Evolutionary conservation across 441 rosid genomes (phyloP).

Genomic region (Bruguiera hainesii): DNA sequence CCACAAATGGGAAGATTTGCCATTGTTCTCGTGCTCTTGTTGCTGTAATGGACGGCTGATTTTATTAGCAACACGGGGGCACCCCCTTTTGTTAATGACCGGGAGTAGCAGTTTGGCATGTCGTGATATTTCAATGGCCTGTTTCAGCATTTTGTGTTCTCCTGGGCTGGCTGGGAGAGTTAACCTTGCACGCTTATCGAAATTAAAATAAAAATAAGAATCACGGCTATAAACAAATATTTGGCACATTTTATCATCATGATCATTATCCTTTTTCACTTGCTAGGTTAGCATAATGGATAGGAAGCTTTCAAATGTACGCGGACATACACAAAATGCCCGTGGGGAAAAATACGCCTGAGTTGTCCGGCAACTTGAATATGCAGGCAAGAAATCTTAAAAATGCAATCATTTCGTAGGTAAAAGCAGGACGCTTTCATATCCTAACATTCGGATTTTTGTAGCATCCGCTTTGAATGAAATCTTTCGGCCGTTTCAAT

Average conservation of each 20-base stretch:
- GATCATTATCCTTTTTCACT: not conserved
- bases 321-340: no score
- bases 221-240: no score
- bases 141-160: not conserved
- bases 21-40: not conserved
- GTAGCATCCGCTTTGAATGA: conserved; percentile 64
- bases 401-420: conserved; percentile 2
- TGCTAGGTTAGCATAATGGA: no score
- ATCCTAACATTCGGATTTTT: conserved; percentile 13
- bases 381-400: not conserved
- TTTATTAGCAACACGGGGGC: conserved; percentile 2
- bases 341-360: no score
- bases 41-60: conserved; percentile 8
- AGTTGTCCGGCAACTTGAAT: not conserved
- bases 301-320: no score
- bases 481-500: conserved; percentile 59
- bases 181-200: no score
- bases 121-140: not conserved
- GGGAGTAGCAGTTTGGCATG: not conserved
- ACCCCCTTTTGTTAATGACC: not conserved
- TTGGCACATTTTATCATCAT: no score
- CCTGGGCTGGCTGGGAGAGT: not conserved
- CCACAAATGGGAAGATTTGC: conserved; percentile 3
- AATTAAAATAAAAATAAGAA: no score
- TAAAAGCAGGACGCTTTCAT: not conserved